Conservation (phyloP, 352 stramenopile species). For the Phytophthora sp. region DNA sequence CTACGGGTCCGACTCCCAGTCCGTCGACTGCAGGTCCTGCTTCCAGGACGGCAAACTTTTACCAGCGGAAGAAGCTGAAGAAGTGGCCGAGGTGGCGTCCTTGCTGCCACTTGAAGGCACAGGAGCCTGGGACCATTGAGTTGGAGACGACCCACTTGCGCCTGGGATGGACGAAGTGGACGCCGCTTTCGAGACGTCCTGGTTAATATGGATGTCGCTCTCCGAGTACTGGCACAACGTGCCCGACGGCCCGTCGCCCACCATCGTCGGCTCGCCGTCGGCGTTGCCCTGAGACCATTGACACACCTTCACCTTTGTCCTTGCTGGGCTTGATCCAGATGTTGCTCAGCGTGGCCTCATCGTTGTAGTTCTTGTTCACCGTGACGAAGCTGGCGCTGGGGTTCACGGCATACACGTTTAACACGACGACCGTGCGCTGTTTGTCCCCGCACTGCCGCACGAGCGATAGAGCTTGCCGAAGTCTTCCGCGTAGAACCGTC, state of each 20-base stretch:
- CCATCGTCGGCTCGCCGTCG: conserved; percentile 7
- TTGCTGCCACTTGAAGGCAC: no score
- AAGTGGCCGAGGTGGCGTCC: no score
- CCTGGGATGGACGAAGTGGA: no score
- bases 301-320: conserved; percentile 25
- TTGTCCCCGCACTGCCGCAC: conserved; percentile 8
- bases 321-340: conserved; percentile 33
- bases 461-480: no score
- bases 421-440: conserved; percentile 29
- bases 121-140: no score
- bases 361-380: conserved; percentile 47
- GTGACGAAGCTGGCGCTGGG: conserved; percentile 40
- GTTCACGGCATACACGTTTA: conserved; percentile 41
- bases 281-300: conserved; percentile 37
- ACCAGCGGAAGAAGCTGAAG: no score
- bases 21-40: no score
- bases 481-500: no score
- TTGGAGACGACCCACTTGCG: no score
- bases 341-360: conserved; percentile 47
- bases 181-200: conserved; percentile 23
- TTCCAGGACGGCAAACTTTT: no score
- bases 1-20: no score
- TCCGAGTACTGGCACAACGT: conserved; percentile 32
- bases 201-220: conserved; percentile 31
- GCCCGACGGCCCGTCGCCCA: conserved; percentile 32